phyloP scores from a whole-genome alignment of 441 rosid genomes.

The Gossypium lobatum region DNA sequence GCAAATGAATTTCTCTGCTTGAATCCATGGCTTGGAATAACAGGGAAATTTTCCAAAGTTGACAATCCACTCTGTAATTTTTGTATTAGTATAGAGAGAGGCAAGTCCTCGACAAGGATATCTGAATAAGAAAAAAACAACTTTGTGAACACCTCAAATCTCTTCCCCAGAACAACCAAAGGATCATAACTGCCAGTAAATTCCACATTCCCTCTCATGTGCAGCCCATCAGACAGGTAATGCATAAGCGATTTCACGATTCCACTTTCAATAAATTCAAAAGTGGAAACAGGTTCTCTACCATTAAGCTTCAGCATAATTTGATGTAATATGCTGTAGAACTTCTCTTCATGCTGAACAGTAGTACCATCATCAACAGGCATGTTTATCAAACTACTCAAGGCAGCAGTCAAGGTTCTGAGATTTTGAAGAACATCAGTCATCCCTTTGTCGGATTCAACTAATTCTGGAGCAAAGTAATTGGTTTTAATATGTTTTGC shows the following conservation, averaged over 20 bases:
- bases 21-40: constrained; percentile 46
- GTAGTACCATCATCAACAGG: constrained; percentile 25
- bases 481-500: constrained; percentile 60
- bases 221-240: constrained; percentile 63
- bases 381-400: constrained; percentile 44
- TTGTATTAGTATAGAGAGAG: constrained; percentile 51
- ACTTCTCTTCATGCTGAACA: constrained; percentile 47
- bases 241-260: constrained; percentile 62
- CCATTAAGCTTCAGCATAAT: constrained; percentile 65
- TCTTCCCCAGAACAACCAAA: constrained; percentile 43
- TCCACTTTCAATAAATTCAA: constrained; percentile 94
- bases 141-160: constrained; percentile 68
- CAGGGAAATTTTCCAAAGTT: constrained; percentile 81
- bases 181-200: constrained; percentile 24
- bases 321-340: constrained; percentile 43
- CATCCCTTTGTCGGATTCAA: constrained; percentile 61
- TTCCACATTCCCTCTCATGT: constrained; percentile 35
- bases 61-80: constrained; percentile 80
- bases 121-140: constrained; percentile 46
- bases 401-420: constrained; percentile 50
- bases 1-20: constrained; percentile 64
- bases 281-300: constrained; percentile 80
- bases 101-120: constrained; percentile 37
- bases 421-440: constrained; percentile 86
- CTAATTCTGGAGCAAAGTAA: constrained; percentile 56